Evolutionary conservation across 2,329 filamentous ascomycete genomes (phyloP).

Genomic region (Thelonectria discophora): DNA sequence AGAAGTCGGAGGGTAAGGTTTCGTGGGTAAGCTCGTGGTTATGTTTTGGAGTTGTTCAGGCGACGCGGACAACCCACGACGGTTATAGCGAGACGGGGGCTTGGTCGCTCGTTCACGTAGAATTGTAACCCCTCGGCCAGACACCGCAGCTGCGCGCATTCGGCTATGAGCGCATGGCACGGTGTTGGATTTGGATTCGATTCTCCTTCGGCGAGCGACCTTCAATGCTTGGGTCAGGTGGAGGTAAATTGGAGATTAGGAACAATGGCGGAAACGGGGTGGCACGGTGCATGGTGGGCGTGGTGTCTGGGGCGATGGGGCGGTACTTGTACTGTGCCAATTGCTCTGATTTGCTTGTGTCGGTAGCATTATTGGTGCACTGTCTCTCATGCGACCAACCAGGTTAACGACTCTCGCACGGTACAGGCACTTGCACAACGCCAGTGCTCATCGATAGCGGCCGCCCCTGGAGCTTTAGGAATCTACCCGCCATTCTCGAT

Average conservation of each 20-base stretch:
- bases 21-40: constrained; percentile 8
- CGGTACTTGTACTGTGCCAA: constrained; percentile 34
- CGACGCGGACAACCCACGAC: constrained; percentile 11
- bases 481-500: constrained; percentile 26
- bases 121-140: constrained; percentile 30
- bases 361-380: not conserved
- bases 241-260: constrained; percentile 38
- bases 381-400: not conserved
- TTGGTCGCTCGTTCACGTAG: constrained; percentile 14
- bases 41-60: constrained; percentile 2
- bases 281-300: not conserved
- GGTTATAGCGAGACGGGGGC: not conserved
- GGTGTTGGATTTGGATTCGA: constrained; percentile 26
- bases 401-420: constrained; percentile 5
- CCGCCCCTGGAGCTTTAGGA: constrained; percentile 31
- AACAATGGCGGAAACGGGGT: constrained; percentile 30
- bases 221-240: constrained; percentile 35
- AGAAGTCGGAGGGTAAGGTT: not conserved
- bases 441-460: constrained; percentile 34
- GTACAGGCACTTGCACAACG: not conserved
- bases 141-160: constrained; percentile 30
- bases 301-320: constrained; percentile 6
- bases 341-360: not conserved
- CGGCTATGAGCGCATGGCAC: constrained; percentile 39
- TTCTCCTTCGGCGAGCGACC: constrained; percentile 8